phyloP scores from a whole-genome alignment of 371 early-diverging fungal species.

The Mucor plumbeus region DNA sequence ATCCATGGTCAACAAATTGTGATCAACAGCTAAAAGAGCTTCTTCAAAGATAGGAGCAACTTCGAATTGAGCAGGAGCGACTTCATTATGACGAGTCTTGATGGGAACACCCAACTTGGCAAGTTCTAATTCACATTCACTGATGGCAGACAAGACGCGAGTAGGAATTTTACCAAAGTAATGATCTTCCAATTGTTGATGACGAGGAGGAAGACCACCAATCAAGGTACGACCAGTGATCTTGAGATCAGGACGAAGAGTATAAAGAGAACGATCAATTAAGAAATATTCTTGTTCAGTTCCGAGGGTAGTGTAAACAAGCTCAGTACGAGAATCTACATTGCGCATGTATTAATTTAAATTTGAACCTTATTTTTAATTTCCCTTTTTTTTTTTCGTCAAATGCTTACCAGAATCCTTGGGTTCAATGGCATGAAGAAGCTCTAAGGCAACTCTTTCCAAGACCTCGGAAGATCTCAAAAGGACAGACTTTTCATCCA shows the following conservation, averaged over 20 bases:
- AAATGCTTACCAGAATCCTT: slow-evolving; percentile 50
- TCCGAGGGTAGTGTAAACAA: slow-evolving; percentile 87
- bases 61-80: slow-evolving; percentile 98
- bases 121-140: slow-evolving; percentile 93
- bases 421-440: slow-evolving; percentile 76
- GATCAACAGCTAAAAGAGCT: slow-evolving; percentile 96
- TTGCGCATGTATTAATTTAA: not conserved
- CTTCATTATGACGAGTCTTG: slow-evolving; percentile 99
- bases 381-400: not conserved
- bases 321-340: not conserved
- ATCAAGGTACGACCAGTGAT: slow-evolving; percentile 94
- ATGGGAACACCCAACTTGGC: slow-evolving; percentile 95
- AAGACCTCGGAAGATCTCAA: slow-evolving; percentile 82
- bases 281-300: slow-evolving; percentile 99
- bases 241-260: slow-evolving; percentile 95
- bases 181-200: slow-evolving; percentile 98
- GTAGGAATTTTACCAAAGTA: slow-evolving; percentile 98
- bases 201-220: slow-evolving; percentile 94
- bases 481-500: slow-evolving; percentile 97
- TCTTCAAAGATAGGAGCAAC: slow-evolving; percentile 98
- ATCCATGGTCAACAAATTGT: slow-evolving; percentile 98
- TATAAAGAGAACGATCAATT: slow-evolving; percentile 90
- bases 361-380: not conserved
- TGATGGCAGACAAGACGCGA: slow-evolving; percentile 89
- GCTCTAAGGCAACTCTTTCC: slow-evolving; percentile 67